phyloP scores from a whole-genome alignment of 352 stramenopile genomes.

The Heterotrichella gracilis region DNA sequence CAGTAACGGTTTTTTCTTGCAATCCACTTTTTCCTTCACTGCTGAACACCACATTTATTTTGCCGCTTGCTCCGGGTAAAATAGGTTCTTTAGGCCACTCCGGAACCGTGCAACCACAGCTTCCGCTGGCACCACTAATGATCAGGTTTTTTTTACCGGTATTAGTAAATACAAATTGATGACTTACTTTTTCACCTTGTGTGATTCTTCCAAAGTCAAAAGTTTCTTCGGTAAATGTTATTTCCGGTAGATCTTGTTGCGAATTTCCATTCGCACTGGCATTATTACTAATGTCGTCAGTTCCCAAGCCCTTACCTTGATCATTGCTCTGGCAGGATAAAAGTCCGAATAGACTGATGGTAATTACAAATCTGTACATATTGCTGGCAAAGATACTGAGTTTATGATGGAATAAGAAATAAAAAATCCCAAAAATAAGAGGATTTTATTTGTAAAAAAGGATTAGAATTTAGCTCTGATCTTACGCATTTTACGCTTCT shows the following conservation, averaged over 20 bases:
- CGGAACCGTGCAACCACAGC: not conserved
- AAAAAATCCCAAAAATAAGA: not conserved
- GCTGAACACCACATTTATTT: not conserved
- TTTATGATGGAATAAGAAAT: slow-evolving; percentile 6
- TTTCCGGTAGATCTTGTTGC: not conserved
- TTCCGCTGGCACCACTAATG: not conserved
- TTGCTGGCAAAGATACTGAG: not conserved
- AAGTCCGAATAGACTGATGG: no score
- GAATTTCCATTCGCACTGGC: not conserved
- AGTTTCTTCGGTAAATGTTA: not conserved
- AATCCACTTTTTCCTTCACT: not conserved
- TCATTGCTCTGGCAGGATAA: no score
- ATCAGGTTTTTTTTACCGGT: not conserved
- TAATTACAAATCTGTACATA: not conserved
- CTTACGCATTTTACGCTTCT: slow-evolving; percentile 6
- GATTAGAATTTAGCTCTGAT: slow-evolving; percentile 7
- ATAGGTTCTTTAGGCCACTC: not conserved
- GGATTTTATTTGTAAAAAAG: not conserved
- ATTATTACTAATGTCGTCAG: not conserved
- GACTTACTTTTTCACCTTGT: not conserved
- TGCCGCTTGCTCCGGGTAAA: not conserved
- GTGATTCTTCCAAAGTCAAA: slow-evolving; percentile 4
- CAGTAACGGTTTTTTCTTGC: slow-evolving; percentile 5
- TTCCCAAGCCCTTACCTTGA: not conserved
- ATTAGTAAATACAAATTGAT: not conserved